These are phyloP conservation scores for Fraxinus latifolia DNA, from an alignment of 305 asterid genomes.

Conservation along the genomic window DNA sequence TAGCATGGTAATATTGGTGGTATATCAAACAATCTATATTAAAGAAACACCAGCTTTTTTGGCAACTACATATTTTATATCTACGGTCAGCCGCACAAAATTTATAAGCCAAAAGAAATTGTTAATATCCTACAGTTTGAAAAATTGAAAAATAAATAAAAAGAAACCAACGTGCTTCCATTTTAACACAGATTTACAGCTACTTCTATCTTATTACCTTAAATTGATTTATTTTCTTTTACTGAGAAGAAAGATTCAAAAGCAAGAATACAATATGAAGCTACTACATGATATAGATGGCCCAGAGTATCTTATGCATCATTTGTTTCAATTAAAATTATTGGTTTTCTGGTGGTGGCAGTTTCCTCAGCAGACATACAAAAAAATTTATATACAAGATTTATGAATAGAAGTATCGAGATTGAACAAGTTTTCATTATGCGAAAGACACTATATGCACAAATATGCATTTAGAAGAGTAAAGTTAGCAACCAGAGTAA, in stretches of 20 bases:
- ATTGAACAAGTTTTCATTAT: not conserved
- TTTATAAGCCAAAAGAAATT: not conserved
- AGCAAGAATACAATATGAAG: not conserved
- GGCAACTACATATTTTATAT: not conserved
- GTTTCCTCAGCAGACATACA: not conserved
- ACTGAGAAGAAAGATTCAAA: not conserved
- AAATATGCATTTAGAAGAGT: not conserved
- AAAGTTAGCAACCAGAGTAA: slow-evolving; percentile 46
- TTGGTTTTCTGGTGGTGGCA: not conserved
- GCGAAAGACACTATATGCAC: not conserved
- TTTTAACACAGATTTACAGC: not conserved
- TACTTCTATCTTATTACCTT: not conserved
- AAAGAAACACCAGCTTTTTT: not conserved
- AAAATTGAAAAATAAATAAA: not conserved
- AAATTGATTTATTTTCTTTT: not conserved
- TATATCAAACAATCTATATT: not conserved
- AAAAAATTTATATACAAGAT: not conserved
- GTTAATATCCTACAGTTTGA: not conserved
- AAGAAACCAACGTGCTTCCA: not conserved
- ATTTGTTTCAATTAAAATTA: not conserved
- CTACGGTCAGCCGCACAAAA: not conserved
- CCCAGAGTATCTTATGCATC: not conserved
- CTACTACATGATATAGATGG: not conserved
- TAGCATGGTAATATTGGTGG: not conserved
- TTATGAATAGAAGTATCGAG: not conserved